A percentile compares a stretch with the other conserved stretches of the same genome.
phyloP scores from a whole-genome alignment of 2,329 filamentous ascomycete genomes.

The Mycocentrospora acerina region DNA sequence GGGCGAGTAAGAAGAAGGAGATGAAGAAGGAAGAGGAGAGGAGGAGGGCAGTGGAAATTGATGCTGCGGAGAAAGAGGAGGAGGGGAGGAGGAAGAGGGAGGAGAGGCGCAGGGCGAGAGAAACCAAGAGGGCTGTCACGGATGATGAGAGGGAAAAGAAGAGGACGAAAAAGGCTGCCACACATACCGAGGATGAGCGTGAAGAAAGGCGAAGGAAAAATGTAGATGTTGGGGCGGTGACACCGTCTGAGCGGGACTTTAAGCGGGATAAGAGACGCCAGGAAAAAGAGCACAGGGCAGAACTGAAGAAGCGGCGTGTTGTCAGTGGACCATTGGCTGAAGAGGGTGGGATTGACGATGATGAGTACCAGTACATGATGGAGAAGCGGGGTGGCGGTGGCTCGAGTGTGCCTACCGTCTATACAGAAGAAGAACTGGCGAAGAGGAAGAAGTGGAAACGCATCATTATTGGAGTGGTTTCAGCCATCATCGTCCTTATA shows the following conservation, averaged over 20 bases:
- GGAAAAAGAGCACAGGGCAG: conserved; percentile 32
- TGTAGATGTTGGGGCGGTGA: conserved; percentile 11
- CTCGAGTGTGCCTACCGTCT: conserved; percentile 27
- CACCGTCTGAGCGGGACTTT: conserved; percentile 42
- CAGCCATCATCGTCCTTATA: conserved; percentile 44
- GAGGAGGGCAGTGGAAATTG: conserved; percentile 34
- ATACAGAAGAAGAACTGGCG: conserved; percentile 43
- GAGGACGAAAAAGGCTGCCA: too few species aligned
- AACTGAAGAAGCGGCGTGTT: conserved; percentile 44
- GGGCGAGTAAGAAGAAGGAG: conserved; percentile 27
- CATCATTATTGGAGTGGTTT: conserved; percentile 48
- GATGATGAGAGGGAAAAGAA: conserved; percentile 29
- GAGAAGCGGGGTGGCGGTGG: conserved; percentile 46
- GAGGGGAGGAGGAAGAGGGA: conserved; percentile 23
- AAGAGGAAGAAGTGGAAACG: conserved; percentile 53
- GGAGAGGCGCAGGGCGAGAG: conserved; percentile 16
- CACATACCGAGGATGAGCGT: conserved; percentile 32
- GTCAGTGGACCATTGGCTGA: conserved; percentile 52
- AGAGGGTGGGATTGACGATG: conserved; percentile 46
- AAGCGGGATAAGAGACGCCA: conserved; percentile 45
- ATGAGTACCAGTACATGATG: conserved; percentile 44
- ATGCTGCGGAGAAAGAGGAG: conserved; percentile 19
- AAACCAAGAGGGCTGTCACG: conserved; percentile 26
- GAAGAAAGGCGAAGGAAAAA: conserved; percentile 37
- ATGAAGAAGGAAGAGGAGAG: conserved; percentile 31